A percentile compares a stretch with the other conserved stretches of the same genome.
phyloP scores from a whole-genome alignment of 1,139 yeast genomes.

The Kluyveromyces sp. region DNA sequence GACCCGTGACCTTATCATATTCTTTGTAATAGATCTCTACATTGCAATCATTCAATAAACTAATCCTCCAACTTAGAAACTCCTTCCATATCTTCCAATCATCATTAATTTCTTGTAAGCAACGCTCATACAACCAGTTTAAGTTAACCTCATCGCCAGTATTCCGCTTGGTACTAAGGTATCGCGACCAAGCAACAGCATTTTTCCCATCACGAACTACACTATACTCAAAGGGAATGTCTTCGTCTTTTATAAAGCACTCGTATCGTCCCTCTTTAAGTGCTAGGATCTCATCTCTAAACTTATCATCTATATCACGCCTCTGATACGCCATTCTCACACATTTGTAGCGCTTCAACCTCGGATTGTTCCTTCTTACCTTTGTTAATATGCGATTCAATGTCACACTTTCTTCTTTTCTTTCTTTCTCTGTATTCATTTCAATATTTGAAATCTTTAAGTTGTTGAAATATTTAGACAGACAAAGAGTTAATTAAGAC shows the following conservation, averaged over 20 bases:
- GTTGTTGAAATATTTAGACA: no score
- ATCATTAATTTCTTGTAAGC: slow-evolving; percentile 14
- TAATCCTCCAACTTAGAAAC: slow-evolving; percentile 36
- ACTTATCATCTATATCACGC: no score
- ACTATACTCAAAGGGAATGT: slow-evolving; percentile 28
- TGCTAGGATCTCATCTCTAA: no score
- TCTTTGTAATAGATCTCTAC: slow-evolving; percentile 31
- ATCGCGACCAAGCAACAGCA: slow-evolving; percentile 23
- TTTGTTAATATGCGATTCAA: no score
- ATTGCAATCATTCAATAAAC: slow-evolving; percentile 27
- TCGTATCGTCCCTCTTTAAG: not conserved
- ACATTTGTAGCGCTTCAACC: no score
- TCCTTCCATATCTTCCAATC: slow-evolving; percentile 19
- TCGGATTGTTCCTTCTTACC: no score
- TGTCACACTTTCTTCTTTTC: no score
- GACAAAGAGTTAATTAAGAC: no score
- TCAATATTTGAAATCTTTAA: no score
- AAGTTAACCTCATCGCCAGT: slow-evolving; percentile 10
- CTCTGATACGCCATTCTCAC: no score
- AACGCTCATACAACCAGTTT: slow-evolving; percentile 27
- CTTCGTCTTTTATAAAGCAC: slow-evolving; percentile 16
- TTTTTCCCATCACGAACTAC: slow-evolving; percentile 19
- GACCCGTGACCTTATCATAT: slow-evolving; percentile 32
- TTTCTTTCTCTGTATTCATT: no score
- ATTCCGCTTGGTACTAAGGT: slow-evolving; percentile 17